Evolutionary conservation across 2,329 filamentous ascomycete species (phyloP).

Genomic region (Penicillium concentricum): DNA sequence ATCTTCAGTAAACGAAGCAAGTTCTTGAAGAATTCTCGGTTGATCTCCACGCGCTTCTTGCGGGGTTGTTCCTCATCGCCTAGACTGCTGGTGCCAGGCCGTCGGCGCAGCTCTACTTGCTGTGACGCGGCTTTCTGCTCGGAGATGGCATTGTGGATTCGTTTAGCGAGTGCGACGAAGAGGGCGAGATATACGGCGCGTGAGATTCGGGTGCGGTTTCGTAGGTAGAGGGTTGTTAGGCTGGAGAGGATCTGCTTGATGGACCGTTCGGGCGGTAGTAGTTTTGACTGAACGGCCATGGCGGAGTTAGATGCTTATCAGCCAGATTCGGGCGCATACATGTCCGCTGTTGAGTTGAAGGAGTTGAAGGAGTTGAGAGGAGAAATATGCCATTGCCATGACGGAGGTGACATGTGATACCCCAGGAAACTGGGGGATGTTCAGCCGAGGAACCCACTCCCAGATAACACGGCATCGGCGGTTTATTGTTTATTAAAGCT

Average conservation of each 20-base stretch:
- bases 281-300: conserved; percentile 77
- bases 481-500: background rate
- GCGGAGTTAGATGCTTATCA: conserved; percentile 20
- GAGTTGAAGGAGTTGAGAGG: background rate
- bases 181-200: conserved; percentile 80
- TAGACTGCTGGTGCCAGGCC: conserved; percentile 48
- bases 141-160: conserved; percentile 84
- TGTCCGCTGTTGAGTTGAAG: conserved; percentile 13
- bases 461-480: background rate
- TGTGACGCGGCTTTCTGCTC: conserved; percentile 87
- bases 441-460: conserved; percentile 19
- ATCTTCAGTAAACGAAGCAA: conserved; percentile 77
- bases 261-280: conserved; percentile 63
- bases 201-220: conserved; percentile 78
- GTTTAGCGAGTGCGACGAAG: conserved; percentile 76
- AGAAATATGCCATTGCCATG: conserved; percentile 6
- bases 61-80: conserved; percentile 41
- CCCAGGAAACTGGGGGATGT: conserved; percentile 22
- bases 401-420: conserved; percentile 25
- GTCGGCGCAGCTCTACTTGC: conserved; percentile 60
- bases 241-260: conserved; percentile 64
- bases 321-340: conserved; percentile 18
- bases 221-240: conserved; percentile 71
- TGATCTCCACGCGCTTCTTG: conserved; percentile 80
- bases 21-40: conserved; percentile 80